Percentiles rank a stretch among this genome's conserved stretches.
phyloP scores from a whole-genome alignment of 495 filamentous ascomycete species.

The Penicillium pulvis region DNA sequence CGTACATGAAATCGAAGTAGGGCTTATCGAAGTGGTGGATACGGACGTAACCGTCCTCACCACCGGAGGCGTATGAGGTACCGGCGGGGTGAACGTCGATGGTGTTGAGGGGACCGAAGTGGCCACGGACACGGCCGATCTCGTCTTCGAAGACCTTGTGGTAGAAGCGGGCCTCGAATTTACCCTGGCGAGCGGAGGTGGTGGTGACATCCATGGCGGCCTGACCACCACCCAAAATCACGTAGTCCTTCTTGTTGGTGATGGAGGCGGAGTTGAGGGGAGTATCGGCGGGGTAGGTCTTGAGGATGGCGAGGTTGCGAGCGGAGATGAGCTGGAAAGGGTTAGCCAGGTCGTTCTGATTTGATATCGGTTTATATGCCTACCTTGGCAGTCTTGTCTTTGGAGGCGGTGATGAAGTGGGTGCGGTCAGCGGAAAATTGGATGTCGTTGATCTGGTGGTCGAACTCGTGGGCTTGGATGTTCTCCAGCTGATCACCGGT shows the following conservation, averaged over 20 bases:
- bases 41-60: slow-evolving; percentile 98
- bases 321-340: slow-evolving; percentile 69
- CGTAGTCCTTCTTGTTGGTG: slow-evolving; percentile 92
- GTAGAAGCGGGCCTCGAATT: slow-evolving; percentile 98
- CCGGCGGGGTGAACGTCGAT: slow-evolving; percentile 88
- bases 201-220: slow-evolving; percentile 99
- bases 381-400: slow-evolving; percentile 96
- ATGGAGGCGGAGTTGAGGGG: slow-evolving; percentile 93
- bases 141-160: slow-evolving; percentile 99
- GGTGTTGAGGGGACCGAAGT: slow-evolving; percentile 93
- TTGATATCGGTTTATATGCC: slow-evolving; percentile 11
- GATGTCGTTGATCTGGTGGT: slow-evolving; percentile 84
- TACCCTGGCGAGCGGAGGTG: slow-evolving; percentile 88
- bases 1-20: slow-evolving; percentile 98
- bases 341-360: slow-evolving; percentile 8
- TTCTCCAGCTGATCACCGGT: slow-evolving; percentile 80
- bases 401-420: slow-evolving; percentile 96
- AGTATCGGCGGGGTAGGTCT: slow-evolving; percentile 91
- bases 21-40: slow-evolving; percentile 98
- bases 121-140: slow-evolving; percentile 92
- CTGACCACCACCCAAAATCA: slow-evolving; percentile 96
- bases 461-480: slow-evolving; percentile 77
- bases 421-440: slow-evolving; percentile 94
- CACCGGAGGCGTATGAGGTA: slow-evolving; percentile 87
- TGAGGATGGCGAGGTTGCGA: slow-evolving; percentile 84